phyloP scores from a whole-genome alignment of 192 early-diverging fungal genomes.

The Tieghemiomyces parasiticus region DNA sequence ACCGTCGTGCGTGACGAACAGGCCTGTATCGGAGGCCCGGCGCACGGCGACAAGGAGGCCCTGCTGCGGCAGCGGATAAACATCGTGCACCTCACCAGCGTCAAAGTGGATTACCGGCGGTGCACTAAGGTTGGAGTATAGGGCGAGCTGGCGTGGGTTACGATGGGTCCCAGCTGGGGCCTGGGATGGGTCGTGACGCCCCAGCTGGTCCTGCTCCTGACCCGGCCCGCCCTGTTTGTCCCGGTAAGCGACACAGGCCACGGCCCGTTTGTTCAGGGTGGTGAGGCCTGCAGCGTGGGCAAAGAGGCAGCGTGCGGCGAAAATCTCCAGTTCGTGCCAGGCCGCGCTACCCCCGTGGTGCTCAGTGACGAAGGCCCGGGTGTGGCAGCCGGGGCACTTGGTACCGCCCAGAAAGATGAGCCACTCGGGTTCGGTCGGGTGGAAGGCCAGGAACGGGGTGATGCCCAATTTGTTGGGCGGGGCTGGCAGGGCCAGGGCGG shows the following conservation, averaged over 20 bases:
- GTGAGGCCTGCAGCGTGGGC: constrained; percentile 40
- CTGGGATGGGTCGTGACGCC: no score
- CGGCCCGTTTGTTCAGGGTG: constrained; percentile 41
- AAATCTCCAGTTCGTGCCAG: constrained; percentile 67
- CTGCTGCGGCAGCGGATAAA: not conserved
- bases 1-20: constrained; percentile 68
- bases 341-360: constrained; percentile 39
- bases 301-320: constrained; percentile 78
- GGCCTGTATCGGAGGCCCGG: constrained; percentile 18
- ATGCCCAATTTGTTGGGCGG: constrained; percentile 50
- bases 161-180: no score
- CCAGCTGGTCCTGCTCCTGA: constrained; percentile 34
- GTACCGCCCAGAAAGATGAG: constrained; percentile 62
- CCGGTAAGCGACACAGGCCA: constrained; percentile 58
- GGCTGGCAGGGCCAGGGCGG: constrained; percentile 29
- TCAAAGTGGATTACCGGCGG: not conserved
- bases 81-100: not conserved
- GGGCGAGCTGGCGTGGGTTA: constrained; percentile 60
- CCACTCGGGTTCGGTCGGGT: constrained; percentile 77
- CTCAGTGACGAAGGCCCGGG: constrained; percentile 51
- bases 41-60: constrained; percentile 10
- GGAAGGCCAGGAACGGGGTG: constrained; percentile 67
- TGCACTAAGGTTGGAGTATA: constrained; percentile 23
- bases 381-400: constrained; percentile 37
- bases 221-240: constrained; percentile 36